A percentile compares a stretch with the other conserved stretches of the same genome.
Evolutionary conservation across 2,329 filamentous ascomycete genomes (phyloP).

Genomic region (Trichoderma sp.): DNA sequence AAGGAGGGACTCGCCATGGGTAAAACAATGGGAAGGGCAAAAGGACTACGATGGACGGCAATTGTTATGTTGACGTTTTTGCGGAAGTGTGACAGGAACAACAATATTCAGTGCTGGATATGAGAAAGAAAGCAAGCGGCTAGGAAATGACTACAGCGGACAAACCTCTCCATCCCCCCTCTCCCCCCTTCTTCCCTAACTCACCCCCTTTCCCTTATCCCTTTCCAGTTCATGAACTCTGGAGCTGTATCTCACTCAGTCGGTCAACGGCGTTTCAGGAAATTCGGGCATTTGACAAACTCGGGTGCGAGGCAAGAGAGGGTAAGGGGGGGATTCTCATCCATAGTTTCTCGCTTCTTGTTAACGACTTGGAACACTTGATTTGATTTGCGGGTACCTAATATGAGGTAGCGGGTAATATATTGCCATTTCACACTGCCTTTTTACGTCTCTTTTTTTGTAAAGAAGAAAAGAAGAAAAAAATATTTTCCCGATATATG

Average conservation of each 20-base stretch:
- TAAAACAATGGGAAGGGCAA: not conserved
- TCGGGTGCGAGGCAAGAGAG: constrained; percentile 7
- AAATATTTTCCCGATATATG: not conserved
- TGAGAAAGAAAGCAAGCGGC: constrained; percentile 18
- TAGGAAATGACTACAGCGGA: constrained; percentile 18
- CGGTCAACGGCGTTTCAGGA: constrained; percentile 18
- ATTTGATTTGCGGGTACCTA: constrained; percentile 23
- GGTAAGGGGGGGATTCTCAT: not conserved
- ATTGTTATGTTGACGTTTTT: not conserved
- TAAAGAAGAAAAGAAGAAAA: not conserved
- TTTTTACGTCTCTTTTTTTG: not conserved
- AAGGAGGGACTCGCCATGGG: not conserved
- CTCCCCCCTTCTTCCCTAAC: not conserved
- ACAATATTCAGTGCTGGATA: constrained; percentile 14
- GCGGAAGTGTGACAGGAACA: constrained; percentile 7
- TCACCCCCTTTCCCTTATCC: not conserved
- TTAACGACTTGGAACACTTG: constrained; percentile 4
- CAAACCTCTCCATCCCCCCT: not conserved
- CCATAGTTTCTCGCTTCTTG: constrained; percentile 10
- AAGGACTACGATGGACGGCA: constrained; percentile 4
- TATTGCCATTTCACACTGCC: constrained; percentile 21
- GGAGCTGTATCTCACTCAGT: not conserved
- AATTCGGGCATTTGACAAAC: constrained; percentile 15
- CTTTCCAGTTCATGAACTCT: not conserved
- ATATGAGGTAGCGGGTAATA: constrained; percentile 29